Evolutionary conservation across 345 rosid genomes (phyloP).

Genomic region (Geranium brycei): DNA sequence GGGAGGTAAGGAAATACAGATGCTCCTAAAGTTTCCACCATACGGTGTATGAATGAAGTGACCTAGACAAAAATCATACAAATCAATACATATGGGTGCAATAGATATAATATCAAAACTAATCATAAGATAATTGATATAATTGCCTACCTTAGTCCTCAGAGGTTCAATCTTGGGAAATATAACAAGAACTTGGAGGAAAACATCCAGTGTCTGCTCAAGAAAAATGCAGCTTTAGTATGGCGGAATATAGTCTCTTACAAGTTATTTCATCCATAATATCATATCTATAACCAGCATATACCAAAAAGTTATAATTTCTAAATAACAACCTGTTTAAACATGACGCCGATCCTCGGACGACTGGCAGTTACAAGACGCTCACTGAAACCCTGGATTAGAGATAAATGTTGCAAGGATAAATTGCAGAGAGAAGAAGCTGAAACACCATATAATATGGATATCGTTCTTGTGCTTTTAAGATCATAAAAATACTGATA

Average conservation of each 20-base stretch:
- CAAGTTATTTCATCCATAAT: background rate
- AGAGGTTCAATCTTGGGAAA: constrained; percentile 75
- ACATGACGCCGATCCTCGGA: constrained; percentile 81
- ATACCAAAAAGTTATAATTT: no score
- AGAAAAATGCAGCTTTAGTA: constrained; percentile 6
- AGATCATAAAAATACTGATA: no score
- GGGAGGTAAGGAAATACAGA: constrained; percentile 92
- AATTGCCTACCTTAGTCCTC: constrained; percentile 51
- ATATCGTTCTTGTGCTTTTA: no score
- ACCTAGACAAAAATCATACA: constrained; percentile 34
- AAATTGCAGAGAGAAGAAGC: no score
- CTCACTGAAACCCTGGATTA: constrained; percentile 79
- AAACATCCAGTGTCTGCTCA: constrained; percentile 76
- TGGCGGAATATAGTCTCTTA: background rate
- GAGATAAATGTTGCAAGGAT: constrained; percentile 1
- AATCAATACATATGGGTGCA: constrained; percentile 10
- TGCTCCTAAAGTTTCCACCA: constrained; percentile 88
- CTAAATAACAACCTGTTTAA: constrained; percentile 59
- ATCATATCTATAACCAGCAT: background rate
- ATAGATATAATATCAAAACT: constrained; percentile 3
- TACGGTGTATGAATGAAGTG: constrained; percentile 85
- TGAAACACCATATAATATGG: no score
- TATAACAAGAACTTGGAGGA: constrained; percentile 58
- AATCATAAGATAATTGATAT: no score
- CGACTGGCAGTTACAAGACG: constrained; percentile 79